Evolutionary conservation across 495 filamentous ascomycete genomes (phyloP).

Genomic region (Tuber brumale): DNA sequence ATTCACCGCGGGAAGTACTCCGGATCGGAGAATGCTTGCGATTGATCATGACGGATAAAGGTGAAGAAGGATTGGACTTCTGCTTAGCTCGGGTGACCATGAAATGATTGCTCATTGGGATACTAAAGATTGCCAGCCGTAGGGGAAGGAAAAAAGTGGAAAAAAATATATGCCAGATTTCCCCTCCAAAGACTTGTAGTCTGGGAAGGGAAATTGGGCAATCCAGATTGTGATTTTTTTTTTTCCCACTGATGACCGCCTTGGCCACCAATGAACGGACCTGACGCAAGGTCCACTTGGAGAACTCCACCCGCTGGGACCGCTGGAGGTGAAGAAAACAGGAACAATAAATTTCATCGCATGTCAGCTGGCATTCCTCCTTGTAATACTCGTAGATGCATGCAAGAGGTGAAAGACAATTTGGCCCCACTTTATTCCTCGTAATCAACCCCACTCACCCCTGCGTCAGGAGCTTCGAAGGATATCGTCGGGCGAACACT

Average conservation of each 20-base stretch:
- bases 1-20: conserved; percentile 1
- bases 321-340: neutral
- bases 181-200: neutral
- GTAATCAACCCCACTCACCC: neutral
- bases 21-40: neutral
- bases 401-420: neutral
- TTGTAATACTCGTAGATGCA: neutral
- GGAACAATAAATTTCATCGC: neutral
- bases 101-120: neutral
- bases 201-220: neutral
- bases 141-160: too few species aligned
- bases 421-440: conserved; percentile 6
- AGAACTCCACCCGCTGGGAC: neutral
- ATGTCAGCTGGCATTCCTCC: neutral
- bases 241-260: neutral
- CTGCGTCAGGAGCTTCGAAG: neutral
- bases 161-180: neutral
- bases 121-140: neutral
- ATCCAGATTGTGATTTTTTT: neutral
- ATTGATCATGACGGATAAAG: neutral
- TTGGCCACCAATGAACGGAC: neutral
- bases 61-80: neutral
- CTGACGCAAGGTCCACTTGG: neutral
- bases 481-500: neutral
- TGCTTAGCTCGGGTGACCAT: neutral